Conservation (phyloP, 2,329 filamentous ascomycete genomes). For the Monilinia fructigena region DNA sequence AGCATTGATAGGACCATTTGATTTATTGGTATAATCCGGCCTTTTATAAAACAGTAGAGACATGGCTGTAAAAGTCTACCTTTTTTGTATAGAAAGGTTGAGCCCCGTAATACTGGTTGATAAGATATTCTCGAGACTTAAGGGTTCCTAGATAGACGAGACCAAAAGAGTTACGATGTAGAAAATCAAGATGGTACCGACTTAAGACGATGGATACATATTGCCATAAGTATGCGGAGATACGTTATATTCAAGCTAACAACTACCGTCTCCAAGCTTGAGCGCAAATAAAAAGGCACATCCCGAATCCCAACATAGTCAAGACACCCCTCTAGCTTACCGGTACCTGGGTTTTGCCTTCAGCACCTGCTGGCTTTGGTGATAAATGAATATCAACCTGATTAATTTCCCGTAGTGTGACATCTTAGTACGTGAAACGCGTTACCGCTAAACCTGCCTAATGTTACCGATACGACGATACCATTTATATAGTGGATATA, state of each 20-base stretch:
- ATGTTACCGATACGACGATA: background rate
- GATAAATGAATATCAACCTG: background rate
- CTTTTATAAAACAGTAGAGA: constrained; percentile 39
- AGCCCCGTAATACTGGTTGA: background rate
- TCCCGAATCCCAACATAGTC: too few relatives aligned
- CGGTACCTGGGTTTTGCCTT: background rate
- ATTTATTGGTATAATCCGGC: constrained; percentile 35
- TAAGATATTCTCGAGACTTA: background rate
- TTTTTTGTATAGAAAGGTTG: background rate
- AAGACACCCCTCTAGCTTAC: background rate
- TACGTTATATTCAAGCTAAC: constrained; percentile 7
- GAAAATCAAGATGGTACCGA: background rate
- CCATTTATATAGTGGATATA: constrained; percentile 1
- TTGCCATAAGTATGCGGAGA: constrained; percentile 2
- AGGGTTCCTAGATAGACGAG: background rate
- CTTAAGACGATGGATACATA: background rate
- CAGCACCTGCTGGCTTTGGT: background rate
- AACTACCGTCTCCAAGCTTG: background rate
- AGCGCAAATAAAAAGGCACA: background rate
- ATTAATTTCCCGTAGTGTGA: constrained; percentile 1
- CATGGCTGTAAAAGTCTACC: constrained; percentile 28
- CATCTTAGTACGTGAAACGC: background rate
- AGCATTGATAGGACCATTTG: constrained; percentile 31
- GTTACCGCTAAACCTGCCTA: background rate
- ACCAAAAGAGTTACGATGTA: background rate